These are phyloP conservation scores for Escovopsis weberi DNA, from an alignment of 2,329 filamentous ascomycete genomes.

Conservation along the genomic window DNA sequence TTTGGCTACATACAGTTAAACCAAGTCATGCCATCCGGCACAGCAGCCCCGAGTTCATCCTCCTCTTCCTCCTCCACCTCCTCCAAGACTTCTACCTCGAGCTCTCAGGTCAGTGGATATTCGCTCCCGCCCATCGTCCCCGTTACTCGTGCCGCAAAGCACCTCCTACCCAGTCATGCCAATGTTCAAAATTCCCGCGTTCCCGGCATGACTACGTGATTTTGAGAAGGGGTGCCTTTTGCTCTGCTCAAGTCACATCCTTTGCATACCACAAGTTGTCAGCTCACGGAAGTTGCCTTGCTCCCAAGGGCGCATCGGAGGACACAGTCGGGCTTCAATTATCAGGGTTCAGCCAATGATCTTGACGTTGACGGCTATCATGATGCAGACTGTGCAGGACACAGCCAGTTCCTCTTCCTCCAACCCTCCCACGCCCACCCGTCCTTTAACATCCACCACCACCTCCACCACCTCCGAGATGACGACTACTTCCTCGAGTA, in stretches of 20 bases:
- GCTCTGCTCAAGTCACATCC: too few relatives aligned
- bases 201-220: too few relatives aligned
- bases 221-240: too few relatives aligned
- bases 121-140: not conserved
- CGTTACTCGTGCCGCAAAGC: too few relatives aligned
- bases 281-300: too few relatives aligned
- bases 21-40: conserved; percentile 40
- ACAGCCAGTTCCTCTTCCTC: conserved; percentile 12
- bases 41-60: conserved; percentile 17
- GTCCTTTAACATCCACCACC: conserved; percentile 12
- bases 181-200: too few relatives aligned
- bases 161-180: too few relatives aligned
- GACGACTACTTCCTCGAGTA: conserved; percentile 11
- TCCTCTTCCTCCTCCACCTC: conserved; percentile 16
- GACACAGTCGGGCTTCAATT: conserved; percentile 12
- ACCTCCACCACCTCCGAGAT: conserved; percentile 9
- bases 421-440: conserved; percentile 3
- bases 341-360: conserved; percentile 14
- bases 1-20: conserved; percentile 52
- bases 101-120: not conserved
- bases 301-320: not conserved
- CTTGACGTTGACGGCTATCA: conserved; percentile 15
- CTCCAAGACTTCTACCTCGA: not conserved
- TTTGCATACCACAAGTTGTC: too few relatives aligned
- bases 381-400: conserved; percentile 22